Evolutionary conservation across 306 rosid species (phyloP).

Genomic region (Benincasa hispida): DNA sequence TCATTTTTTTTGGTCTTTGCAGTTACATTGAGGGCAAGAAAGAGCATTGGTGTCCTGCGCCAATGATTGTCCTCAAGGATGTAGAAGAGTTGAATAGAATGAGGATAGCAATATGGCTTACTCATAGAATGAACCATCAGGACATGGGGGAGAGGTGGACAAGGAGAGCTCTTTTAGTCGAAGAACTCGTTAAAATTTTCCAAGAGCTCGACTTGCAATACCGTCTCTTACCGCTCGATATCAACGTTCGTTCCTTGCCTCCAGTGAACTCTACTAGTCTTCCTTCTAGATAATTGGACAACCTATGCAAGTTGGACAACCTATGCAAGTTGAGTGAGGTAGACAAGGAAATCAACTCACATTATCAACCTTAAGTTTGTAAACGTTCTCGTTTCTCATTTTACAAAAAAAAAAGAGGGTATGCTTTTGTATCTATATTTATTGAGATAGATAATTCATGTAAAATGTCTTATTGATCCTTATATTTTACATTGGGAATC

Average conservation of each 20-base stretch:
- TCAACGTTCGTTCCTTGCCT: conserved; percentile 53
- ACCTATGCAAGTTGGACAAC: conserved; percentile 21
- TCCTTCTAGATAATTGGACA: conserved; percentile 35
- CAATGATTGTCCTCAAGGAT: conserved; percentile 51
- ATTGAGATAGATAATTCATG: neutral
- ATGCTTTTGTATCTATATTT: neutral
- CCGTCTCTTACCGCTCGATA: conserved; percentile 56
- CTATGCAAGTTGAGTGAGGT: conserved; percentile 23
- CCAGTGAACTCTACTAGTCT: conserved; percentile 30
- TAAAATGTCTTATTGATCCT: neutral
- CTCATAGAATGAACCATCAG: conserved; percentile 78
- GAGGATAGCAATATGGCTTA: conserved; percentile 52
- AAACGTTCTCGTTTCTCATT: neutral
- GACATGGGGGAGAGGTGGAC: conserved; percentile 73
- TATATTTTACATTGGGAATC: neutral
- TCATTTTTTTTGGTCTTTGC: neutral
- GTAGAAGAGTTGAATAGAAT: conserved; percentile 42
- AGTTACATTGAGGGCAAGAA: conserved; percentile 76
- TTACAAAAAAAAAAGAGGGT: neutral
- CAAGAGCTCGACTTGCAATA: conserved; percentile 60
- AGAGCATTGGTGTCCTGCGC: conserved; percentile 77
- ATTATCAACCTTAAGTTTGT: neutral
- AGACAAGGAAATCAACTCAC: conserved; percentile 1
- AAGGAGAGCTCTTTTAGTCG: conserved; percentile 54
- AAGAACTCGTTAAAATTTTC: conserved; percentile 66